Evolutionary conservation across 495 filamentous ascomycete genomes (phyloP).

Genomic region (Aspergillus homomorphus): DNA sequence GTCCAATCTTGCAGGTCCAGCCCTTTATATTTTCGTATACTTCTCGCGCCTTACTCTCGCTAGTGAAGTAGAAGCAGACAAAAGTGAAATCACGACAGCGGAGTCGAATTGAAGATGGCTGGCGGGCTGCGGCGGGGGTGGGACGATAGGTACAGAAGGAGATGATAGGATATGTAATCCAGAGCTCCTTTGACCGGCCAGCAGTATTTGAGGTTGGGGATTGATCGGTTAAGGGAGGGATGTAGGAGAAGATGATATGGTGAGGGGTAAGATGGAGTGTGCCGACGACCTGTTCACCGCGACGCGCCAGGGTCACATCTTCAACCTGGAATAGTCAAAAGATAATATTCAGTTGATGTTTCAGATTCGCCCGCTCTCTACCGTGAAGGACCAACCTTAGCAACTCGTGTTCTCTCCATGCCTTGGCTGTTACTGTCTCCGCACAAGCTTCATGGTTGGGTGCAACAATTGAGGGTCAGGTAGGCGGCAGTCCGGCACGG

Average conservation of each 20-base stretch:
- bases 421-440: conserved; percentile 37
- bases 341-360: conserved; percentile 4
- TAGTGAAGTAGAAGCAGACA: conserved; percentile 81
- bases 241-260: conserved; percentile 61
- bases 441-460: conserved; percentile 37
- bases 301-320: conserved; percentile 60
- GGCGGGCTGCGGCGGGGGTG: conserved; percentile 64
- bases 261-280: conserved; percentile 63
- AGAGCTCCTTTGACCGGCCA: conserved; percentile 67
- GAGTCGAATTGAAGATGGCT: conserved; percentile 79
- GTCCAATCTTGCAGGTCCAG: conserved; percentile 77
- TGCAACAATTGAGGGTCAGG: conserved; percentile 3
- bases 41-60: conserved; percentile 72
- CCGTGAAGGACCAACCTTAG: conserved; percentile 40
- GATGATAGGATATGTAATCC: conserved; percentile 94
- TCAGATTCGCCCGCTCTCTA: not conserved
- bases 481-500: not conserved
- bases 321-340: conserved; percentile 44
- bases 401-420: conserved; percentile 58
- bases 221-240: conserved; percentile 37
- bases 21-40: conserved; percentile 84
- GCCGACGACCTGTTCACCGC: conserved; percentile 57
- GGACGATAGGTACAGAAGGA: conserved; percentile 68
- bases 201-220: conserved; percentile 30
- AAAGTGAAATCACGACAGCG: conserved; percentile 91